These are phyloP conservation scores for Ramularia collo-cygni DNA, from an alignment of 2,329 filamentous ascomycete genomes.

Conservation along the genomic window DNA sequence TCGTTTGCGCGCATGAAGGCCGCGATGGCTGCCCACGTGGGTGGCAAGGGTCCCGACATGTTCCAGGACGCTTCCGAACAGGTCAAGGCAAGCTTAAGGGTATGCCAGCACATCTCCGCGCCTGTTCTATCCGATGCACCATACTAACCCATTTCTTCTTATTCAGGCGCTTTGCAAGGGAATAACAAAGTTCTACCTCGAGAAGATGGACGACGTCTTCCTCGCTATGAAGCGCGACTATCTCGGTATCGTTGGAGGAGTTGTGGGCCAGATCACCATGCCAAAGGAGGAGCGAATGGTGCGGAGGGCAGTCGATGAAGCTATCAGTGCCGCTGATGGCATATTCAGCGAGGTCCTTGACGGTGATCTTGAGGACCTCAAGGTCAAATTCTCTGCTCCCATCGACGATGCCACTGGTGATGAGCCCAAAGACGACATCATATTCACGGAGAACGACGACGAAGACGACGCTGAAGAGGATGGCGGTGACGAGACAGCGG, in stretches of 20 bases:
- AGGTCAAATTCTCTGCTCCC: slow-evolving; percentile 1
- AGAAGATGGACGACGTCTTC: slow-evolving; percentile 41
- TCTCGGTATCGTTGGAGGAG: slow-evolving; percentile 27
- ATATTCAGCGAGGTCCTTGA: slow-evolving; percentile 14
- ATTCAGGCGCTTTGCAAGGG: slow-evolving; percentile 34
- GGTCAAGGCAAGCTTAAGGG: slow-evolving; percentile 35
- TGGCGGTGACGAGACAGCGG: slow-evolving; percentile 2
- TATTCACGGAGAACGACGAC: slow-evolving; percentile 7
- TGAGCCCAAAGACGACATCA: slow-evolving; percentile 1
- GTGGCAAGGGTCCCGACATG: slow-evolving; percentile 39
- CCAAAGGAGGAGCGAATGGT: slow-evolving; percentile 16
- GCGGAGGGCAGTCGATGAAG: slow-evolving; percentile 17
- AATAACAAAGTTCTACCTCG: slow-evolving; percentile 38
- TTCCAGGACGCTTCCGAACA: slow-evolving; percentile 41
- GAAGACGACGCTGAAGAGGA: slow-evolving; percentile 7
- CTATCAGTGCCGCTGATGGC: slow-evolving; percentile 11
- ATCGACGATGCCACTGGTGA: not conserved
- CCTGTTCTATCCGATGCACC: too few species aligned
- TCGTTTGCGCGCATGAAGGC: slow-evolving; percentile 48
- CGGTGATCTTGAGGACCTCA: slow-evolving; percentile 15
- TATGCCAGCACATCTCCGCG: too few species aligned
- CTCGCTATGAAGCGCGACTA: slow-evolving; percentile 34
- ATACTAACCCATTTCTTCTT: too few species aligned
- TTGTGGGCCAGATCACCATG: slow-evolving; percentile 12
- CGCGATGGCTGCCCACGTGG: slow-evolving; percentile 43